Evolutionary conservation across 2,329 filamentous ascomycete genomes (phyloP), one percentile per base, ranked within the genome.

Genomic region (Cylindrodendrum hubeiense): DNA sequence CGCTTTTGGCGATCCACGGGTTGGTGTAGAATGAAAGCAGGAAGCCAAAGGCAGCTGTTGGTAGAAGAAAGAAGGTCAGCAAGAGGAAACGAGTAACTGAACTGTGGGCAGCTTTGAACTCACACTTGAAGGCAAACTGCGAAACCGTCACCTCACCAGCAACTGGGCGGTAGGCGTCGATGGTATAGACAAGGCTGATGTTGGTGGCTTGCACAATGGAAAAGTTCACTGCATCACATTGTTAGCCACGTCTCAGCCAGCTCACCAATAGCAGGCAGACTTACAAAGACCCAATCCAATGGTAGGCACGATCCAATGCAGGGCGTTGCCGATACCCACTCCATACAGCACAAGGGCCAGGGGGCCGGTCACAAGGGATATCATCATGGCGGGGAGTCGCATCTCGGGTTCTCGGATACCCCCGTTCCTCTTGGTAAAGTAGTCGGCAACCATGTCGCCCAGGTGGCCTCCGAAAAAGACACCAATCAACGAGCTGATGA

Each of bases 1-100:
- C 86, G 1, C 73, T 72, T 66, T 81, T 58, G 28, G 54, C 58
- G 49, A 88, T 80, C 86, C 86, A 88, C 0, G 84, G 81, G 69
- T 88, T 88, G 9, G 85, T 87, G 72, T 88, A 88, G 74, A 88
- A 88, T 0, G 82, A 85, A 5, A 88, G 78, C 2, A 87, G 76
- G 71, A 88, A 88, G n/a, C 85, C 86, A 71, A 88, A 87, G 21
- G 81, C 75, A 79, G 81, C 65, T 67, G 30, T 34, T n/a, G n/a
- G n/a, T n/a, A n/a, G n/a, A n/a, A n/a, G 3, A 10, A 7, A 5
- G 5, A 6, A 24, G 9, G 44, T 47, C 7, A 47, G 44, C 24
- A n/a, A n/a, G 2, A 41, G 24, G n/a, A 22, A 2, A 39, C 12
- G 21, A 4, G 28, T 37, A 2, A 41, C 34, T n/a, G 21, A 10